A percentile compares a stretch with the other conserved stretches of the same genome.
Conservation (phyloP, 1,284 basidiomycete species). For the Cutaneotrichosporon cyanovorans region DNA sequence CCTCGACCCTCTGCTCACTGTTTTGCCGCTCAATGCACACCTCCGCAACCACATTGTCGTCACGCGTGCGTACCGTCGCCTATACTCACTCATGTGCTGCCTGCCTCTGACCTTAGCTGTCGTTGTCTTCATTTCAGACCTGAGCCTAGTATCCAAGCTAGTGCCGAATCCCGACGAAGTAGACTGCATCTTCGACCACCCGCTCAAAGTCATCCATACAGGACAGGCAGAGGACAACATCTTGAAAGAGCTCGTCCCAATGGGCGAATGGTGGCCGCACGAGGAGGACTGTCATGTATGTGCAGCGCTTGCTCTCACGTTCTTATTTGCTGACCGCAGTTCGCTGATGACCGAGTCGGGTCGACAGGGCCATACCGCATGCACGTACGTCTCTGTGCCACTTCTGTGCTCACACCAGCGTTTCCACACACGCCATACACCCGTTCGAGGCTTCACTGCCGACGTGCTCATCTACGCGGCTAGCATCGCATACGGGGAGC, state of each 20-base stretch:
- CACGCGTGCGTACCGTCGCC: conserved; percentile 36
- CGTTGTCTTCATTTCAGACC: conserved; percentile 59
- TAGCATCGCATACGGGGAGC: conserved; percentile 52
- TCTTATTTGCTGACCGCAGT: conserved; percentile 29
- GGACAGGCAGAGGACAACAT: conserved; percentile 49
- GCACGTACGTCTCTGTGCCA: conserved; percentile 25
- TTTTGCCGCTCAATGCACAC: conserved; percentile 52
- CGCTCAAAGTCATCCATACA: conserved; percentile 57
- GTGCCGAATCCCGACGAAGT: conserved; percentile 61
- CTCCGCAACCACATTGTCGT: conserved; percentile 45
- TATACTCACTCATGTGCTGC: no score
- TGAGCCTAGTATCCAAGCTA: conserved; percentile 52
- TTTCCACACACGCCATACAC: conserved; percentile 63
- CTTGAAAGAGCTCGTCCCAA: conserved; percentile 52
- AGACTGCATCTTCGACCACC: conserved; percentile 68
- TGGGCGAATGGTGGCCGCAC: conserved; percentile 69
- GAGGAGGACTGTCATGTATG: conserved; percentile 57
- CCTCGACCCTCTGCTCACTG: conserved; percentile 67
- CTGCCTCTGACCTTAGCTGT: conserved; percentile 58
- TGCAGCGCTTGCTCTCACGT: neutral
- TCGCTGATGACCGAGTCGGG: conserved; percentile 32
- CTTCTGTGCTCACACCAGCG: conserved; percentile 57
- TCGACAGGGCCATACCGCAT: conserved; percentile 54
- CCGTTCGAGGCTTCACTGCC: conserved; percentile 71
- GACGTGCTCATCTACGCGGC: conserved; percentile 69